Evolutionary conservation across 768 basidiomycete species (phyloP).

Genomic region (Suillus sp.): DNA sequence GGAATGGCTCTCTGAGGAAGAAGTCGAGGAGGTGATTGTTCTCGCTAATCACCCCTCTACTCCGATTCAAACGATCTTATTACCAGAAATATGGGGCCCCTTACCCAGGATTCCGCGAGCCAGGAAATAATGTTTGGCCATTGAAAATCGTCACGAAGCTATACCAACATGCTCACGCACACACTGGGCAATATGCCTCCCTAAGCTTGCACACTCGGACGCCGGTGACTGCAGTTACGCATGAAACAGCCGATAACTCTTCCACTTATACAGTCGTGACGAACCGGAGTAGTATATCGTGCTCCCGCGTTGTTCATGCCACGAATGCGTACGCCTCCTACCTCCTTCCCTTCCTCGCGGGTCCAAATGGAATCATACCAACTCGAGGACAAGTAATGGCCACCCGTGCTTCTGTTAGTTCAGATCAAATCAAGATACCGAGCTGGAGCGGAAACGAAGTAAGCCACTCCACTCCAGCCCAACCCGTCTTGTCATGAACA

Average conservation of each 20-base stretch:
- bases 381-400: conserved; percentile 70
- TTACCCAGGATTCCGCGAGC: conserved; percentile 53
- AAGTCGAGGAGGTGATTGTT: conserved; percentile 48
- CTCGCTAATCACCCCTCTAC: neutral
- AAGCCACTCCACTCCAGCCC: neutral
- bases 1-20: conserved; percentile 48
- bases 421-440: conserved; percentile 42
- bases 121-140: conserved; percentile 74
- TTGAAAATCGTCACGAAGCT: conserved; percentile 77
- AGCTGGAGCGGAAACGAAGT: conserved; percentile 50
- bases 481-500: neutral
- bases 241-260: neutral
- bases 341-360: conserved; percentile 69
- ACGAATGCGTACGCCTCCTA: conserved; percentile 84
- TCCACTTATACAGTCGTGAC: conserved; percentile 48
- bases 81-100: conserved; percentile 37
- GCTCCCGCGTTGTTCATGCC: conserved; percentile 75
- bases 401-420: conserved; percentile 42
- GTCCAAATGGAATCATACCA: conserved; percentile 56
- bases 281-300: conserved; percentile 61
- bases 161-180: conserved; percentile 45
- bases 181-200: conserved; percentile 33
- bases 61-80: neutral
- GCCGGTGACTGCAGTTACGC: conserved; percentile 53
- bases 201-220: conserved; percentile 73